Base-by-base conservation (phyloP, 306 rosid species). In the Quercus dentata region DNA sequence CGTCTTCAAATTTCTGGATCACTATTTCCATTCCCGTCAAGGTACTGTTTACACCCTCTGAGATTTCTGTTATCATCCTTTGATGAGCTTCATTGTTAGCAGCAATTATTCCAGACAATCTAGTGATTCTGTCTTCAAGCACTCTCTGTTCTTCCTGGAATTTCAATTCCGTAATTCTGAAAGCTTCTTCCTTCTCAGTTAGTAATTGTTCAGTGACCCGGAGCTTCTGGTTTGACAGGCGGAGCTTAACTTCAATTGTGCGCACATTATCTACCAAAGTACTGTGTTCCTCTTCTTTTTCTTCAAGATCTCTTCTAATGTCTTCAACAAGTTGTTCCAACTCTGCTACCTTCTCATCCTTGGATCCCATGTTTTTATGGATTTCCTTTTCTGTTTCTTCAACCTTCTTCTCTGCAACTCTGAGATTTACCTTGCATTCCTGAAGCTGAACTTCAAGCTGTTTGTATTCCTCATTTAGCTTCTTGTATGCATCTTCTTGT, bases 191-290 rank as follows among this genome's bases (percentile, higher is more conserved):
- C 74, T 88, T 93, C 86, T 96, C 99, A 28, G 87, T 54, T 76
- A 93, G 83, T 78, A 89, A 67, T 77, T 96, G 99, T 70, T 96
- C 99, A 19, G 99, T 93, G 46, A 93, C 94, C 76, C 99, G 91
- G 76, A 96, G 97, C 92, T 96, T 93, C 92, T 93, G 99, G 93
- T 89, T 90, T 70, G 99, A 93, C 76, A 96, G 85, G 23, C 99
- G 99, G 86, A 91, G 98, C 91, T 88, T 89, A 57, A 93, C 97
- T 83, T 96, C 98, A 17, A 89, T 85, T 25, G 71, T 91, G 63
- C 92, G 86, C 70, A 86, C 87, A 19, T 85, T 89, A 12, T 95
- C 97, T 4, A 88, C 82, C 85, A 77, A 77, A 73, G 82, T 83
- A 69, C 83, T 28, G 58, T 83, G 84, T 80, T 91, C 98, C 55